Base-by-base conservation (phyloP, 2,329 filamentous ascomycete species). In the Emmonsiellopsis sp. region DNA sequence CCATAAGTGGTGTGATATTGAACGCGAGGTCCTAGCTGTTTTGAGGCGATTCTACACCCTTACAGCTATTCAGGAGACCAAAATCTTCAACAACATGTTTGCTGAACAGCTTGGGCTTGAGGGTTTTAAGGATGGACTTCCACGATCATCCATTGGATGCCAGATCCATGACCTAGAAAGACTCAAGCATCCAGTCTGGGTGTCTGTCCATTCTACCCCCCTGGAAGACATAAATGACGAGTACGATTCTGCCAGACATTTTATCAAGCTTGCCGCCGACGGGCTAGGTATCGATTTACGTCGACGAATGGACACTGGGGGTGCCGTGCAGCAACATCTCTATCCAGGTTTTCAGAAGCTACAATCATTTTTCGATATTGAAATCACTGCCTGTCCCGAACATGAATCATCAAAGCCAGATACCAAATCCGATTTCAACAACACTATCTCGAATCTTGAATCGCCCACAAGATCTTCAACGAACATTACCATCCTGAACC, bases 31-130 rank as follows among this genome's bases (percentile, higher is more conserved):
- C 7, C 30, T 57, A 2, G 57, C 54, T 43, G 38, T 59, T 7
- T 11, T 57, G 2, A 30, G 30, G 20, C 50, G 38, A 6, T 50
- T 47, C 45, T 59, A 53, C 38, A 8, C 10, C n/a, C 41, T 44
- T 16, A n/a, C 48, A n/a, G 11, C n/a, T n/a, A 42, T 26, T 7
- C 53, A 52, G 0, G 64, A 61, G 7, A 44, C 51, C 16, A 44
- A 34, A 1, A 57, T 70, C 0, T 70, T 71, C 31, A 68, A 63
- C 9, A 9, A 47, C 0, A 50, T 61, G 0, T 70, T 68, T 42
- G 26, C 47, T n/a, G 7, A 46, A 0, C 52, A 67, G 5, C 47
- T 69, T 1, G 40, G 20, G 1, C 34, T 56, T 0, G 55, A 55
- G 51, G 66, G 63, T 0, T 63, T 67, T 6, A 3, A n/a, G 1